These are phyloP conservation scores for Phaffia rhodozyma DNA, from an alignment of 1,284 basidiomycete species.

Conservation along the genomic window DNA sequence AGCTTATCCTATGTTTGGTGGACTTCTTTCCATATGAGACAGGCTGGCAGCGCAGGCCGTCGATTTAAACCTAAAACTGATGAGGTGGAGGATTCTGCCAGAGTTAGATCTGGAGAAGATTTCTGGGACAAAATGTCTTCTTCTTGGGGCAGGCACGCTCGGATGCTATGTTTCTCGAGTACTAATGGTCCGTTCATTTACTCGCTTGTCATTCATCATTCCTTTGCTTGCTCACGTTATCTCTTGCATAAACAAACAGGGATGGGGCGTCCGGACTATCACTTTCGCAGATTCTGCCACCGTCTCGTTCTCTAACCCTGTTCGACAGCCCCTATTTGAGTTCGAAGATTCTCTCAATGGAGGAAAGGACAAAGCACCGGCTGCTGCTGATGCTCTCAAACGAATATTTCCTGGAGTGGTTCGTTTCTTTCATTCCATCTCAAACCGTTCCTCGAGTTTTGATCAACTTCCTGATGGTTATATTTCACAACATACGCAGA, in stretches of 20 bases:
- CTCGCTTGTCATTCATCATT: neutral
- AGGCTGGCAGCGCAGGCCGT: conserved; percentile 91
- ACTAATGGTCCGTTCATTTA: conserved; percentile 56
- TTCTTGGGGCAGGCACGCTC: conserved; percentile 88
- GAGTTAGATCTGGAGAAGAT: conserved; percentile 78
- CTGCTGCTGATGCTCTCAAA: conserved; percentile 74
- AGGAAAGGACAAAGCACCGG: conserved; percentile 83
- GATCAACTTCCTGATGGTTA: neutral
- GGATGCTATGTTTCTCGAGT: conserved; percentile 90
- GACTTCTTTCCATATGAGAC: neutral
- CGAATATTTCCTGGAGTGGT: conserved; percentile 88
- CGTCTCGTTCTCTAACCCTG: conserved; percentile 94
- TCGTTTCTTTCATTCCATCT: conserved; percentile 29
- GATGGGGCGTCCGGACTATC: conserved; percentile 88
- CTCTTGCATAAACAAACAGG: conserved; percentile 40
- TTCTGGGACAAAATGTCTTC: conserved; percentile 61
- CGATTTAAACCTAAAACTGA: conserved; percentile 90
- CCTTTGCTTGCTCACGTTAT: neutral
- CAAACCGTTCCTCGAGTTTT: neutral
- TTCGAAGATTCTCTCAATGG: conserved; percentile 90
- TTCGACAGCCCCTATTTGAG: conserved; percentile 88
- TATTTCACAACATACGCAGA: conserved; percentile 38
- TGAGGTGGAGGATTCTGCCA: conserved; percentile 95
- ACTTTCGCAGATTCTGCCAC: conserved; percentile 81
- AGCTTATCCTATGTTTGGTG: neutral